Evolutionary conservation across 257 asterid genomes (phyloP), one percentile per base, ranked within the genome.

Genomic region (Fraxinus pennsylvanica): DNA sequence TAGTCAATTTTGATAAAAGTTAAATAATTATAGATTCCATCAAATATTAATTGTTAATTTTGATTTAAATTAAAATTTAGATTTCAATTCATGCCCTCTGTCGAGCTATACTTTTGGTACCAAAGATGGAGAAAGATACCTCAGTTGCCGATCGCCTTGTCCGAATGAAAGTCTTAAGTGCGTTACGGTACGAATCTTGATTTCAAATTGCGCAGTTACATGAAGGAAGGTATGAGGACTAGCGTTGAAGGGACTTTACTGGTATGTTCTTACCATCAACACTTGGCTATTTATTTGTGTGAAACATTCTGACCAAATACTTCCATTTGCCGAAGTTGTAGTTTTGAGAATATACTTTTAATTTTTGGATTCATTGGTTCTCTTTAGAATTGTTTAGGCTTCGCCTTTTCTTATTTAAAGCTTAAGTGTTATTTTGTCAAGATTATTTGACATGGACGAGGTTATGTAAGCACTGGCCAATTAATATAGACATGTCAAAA

Each of bases 131-230:
- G 87, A 93, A 90, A 82, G 97, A 92, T 81, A 88, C 95, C 75
- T 92, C 97, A 82, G 94, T 92, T 70, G 95, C 94, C 79, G 96
- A 93, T 84, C 97, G 96, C 75, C 97, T 92, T 74, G 96, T 96
- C 69, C 96, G 96, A 50, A 93, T 93, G 98, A 92, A 93, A 89
- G 88, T 89, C 96, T 25, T 25, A 91, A 90, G 98, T 93, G 33
- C n/a, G 91, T 83, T 10, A 4, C 38, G 45, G 7, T 57, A n/a
- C 9, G 3, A 10, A 1, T 22, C 10, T 45, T 17, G 61, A 66
- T 29, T 29, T 59, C 17, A 65, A 45, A 73, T 71, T 69, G 32
- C 41, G 41, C 61, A 19, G 67, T 36, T 41, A 33, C 41, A 22
- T 59, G n/a, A 91, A 91, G 88, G 98, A 92, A 87, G 97, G 98